Conservation (phyloP, 495 filamentous ascomycete species). For the Talaromyces borbonicus region DNA sequence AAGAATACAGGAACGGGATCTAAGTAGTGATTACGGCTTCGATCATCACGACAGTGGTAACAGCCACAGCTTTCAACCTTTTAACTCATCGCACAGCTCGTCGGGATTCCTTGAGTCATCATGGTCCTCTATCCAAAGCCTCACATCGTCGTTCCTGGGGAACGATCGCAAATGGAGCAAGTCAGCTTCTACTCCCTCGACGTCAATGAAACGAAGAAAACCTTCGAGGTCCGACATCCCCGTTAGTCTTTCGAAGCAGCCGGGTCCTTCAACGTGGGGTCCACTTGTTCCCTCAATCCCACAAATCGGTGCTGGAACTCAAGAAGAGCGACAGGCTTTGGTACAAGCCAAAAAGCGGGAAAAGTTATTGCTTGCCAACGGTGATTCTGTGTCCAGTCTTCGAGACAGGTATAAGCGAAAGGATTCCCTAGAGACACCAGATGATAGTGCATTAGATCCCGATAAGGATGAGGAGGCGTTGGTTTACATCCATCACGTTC, state of each 20-base stretch:
- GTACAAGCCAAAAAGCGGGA: constrained; percentile 55
- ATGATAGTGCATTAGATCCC: constrained; percentile 25
- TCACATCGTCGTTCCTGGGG: constrained; percentile 44
- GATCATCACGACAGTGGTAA: background rate
- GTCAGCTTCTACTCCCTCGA: constrained; percentile 20
- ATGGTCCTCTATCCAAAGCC: constrained; percentile 44
- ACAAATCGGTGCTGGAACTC: constrained; percentile 42
- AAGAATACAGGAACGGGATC: background rate
- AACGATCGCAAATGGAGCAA: constrained; percentile 29
- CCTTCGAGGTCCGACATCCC: constrained; percentile 35
- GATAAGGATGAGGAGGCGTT: constrained; percentile 61
- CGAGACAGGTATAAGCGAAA: constrained; percentile 47
- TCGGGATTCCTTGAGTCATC: constrained; percentile 39
- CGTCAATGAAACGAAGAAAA: constrained; percentile 29
- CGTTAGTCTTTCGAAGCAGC: constrained; percentile 28
- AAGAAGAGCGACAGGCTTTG: constrained; percentile 45
- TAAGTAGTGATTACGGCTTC: background rate
- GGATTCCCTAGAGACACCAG: constrained; percentile 43
- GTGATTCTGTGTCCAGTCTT: constrained; percentile 32
- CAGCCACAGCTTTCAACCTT: constrained; percentile 2
- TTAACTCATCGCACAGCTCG: constrained; percentile 22
- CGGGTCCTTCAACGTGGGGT: constrained; percentile 42
- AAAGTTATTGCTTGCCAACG: constrained; percentile 46
- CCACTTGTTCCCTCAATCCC: constrained; percentile 32
- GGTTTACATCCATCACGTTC: constrained; percentile 85